Percentiles rank a stretch among this genome's conserved stretches.
Evolutionary conservation across 805 yeast species (phyloP).

Genomic region (Yamadazyma akitaensis): DNA sequence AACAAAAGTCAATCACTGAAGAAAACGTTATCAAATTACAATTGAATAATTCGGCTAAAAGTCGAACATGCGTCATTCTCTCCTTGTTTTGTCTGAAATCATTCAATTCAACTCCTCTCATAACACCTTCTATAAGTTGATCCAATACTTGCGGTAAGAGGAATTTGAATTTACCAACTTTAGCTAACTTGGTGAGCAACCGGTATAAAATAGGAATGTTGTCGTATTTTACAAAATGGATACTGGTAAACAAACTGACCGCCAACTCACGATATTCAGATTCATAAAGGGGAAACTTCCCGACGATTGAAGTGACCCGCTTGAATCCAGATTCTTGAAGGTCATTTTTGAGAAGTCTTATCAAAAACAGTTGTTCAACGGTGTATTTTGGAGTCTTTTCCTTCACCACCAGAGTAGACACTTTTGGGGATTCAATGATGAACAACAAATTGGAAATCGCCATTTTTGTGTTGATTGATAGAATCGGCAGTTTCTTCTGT

Average conservation of each 20-base stretch:
- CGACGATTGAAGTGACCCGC: constrained; percentile 33
- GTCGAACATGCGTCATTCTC: constrained; percentile 59
- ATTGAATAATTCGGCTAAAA: constrained; percentile 57
- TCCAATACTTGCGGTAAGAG: constrained; percentile 55
- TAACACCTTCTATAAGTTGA: constrained; percentile 57
- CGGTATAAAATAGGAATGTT: constrained; percentile 21
- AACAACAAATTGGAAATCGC: constrained; percentile 56
- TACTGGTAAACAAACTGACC: constrained; percentile 48
- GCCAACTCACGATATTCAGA: constrained; percentile 29
- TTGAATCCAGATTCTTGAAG: constrained; percentile 16
- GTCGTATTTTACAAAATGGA: constrained; percentile 60
- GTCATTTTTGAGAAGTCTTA: constrained; percentile 24
- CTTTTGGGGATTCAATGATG: constrained; percentile 51
- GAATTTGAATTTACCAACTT: constrained; percentile 27
- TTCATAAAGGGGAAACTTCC: background rate
- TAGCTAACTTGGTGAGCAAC: constrained; percentile 16
- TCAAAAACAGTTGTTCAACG: constrained; percentile 31
- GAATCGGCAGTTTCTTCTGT: constrained; percentile 45
- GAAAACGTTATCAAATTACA: constrained; percentile 42
- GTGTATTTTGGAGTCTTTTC: constrained; percentile 4
- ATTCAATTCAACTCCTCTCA: constrained; percentile 62
- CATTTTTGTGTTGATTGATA: constrained; percentile 54
- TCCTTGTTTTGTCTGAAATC: constrained; percentile 57
- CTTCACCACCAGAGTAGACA: background rate
- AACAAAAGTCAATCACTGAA: constrained; percentile 50